Evolutionary conservation across 75 land plant genomes (phyloP).

Genomic region (Larix kaempferi): DNA sequence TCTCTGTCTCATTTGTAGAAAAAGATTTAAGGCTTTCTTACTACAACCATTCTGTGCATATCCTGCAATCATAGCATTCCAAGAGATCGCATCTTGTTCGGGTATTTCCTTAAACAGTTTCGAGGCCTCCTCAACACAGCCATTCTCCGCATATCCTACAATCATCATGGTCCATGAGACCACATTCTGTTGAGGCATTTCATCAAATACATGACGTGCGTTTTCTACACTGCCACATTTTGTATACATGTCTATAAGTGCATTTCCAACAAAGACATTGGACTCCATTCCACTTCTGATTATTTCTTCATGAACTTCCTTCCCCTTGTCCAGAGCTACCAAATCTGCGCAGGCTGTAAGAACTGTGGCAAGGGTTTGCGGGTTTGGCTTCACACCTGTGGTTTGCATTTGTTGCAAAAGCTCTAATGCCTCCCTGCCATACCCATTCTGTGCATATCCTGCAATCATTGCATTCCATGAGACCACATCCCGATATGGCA

Average conservation of each 20-base stretch:
- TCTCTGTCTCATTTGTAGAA: conserved; percentile 8
- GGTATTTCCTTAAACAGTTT: no score
- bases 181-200: conserved; percentile 15
- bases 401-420: conserved; percentile 7
- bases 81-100: background rate
- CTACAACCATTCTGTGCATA: conserved; percentile 19
- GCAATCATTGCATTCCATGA: conserved; percentile 10
- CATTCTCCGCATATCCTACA: conserved; percentile 11
- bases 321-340: conserved; percentile 24
- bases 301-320: conserved; percentile 11
- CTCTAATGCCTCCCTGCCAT: background rate
- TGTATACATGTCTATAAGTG: conserved; percentile 25
- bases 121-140: no score
- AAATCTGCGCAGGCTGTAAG: conserved; percentile 29
- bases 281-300: conserved; percentile 17
- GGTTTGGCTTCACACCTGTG: background rate
- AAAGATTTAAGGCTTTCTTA: conserved; percentile 11
- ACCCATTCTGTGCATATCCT: background rate
- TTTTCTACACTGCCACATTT: conserved; percentile 23
- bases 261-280: conserved; percentile 26
- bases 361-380: conserved; percentile 20
- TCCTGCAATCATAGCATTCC: conserved; percentile 47
- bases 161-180: conserved; percentile 39
- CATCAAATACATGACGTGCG: conserved; percentile 25
- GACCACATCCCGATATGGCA: background rate